Evolutionary conservation across 768 basidiomycete species (phyloP), one percentile per base, ranked within the genome.

Genomic region (Amanita thiersii): DNA sequence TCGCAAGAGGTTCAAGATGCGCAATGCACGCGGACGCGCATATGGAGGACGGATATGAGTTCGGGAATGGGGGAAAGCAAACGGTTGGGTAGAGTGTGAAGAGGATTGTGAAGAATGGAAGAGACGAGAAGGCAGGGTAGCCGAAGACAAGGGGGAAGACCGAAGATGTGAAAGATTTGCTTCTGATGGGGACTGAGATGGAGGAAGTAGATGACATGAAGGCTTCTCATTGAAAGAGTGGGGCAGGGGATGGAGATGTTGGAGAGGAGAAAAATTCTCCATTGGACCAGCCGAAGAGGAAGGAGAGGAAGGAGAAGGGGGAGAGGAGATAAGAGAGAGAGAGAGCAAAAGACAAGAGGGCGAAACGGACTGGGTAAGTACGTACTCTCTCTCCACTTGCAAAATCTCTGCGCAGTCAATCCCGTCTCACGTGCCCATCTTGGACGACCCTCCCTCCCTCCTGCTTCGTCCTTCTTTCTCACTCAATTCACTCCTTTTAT

Each of bases 1-100:
- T 48, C 72, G 75, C 48, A 86, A 50, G n/a, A 75, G 60, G 48
- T 72, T 75, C 50, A 64, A 61, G 71, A 75, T 74, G 49, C 77
- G 70, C 29, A 73, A 62, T 20, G 68, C 63, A 20, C 67, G 64
- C 44, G 74, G 71, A 42, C 70, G 67, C 37, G 64, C 58, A 40
- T 39, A 43, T 39, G 32, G 48, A 18, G 33, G 25, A 24, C 21
- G 35, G 20, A 32, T 32, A 39, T 36, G 26, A 8, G 32, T 25
- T 20, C 21, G 48, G n/a, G n/a, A n/a, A 31, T 11, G 41, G 8
- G 15, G 37, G 38, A 31, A 19, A 17, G 23, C 20, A 2, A 34
- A 45, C 18, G 30, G 14, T 29, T 29, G 14, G 15, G 39, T n/a
- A 9, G 23, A 40, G 12, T 39, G 37, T 20, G 30, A 38, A 37